phyloP scores from a whole-genome alignment of 1,284 basidiomycete genomes.

The Moesziomyces aphidis region DNA sequence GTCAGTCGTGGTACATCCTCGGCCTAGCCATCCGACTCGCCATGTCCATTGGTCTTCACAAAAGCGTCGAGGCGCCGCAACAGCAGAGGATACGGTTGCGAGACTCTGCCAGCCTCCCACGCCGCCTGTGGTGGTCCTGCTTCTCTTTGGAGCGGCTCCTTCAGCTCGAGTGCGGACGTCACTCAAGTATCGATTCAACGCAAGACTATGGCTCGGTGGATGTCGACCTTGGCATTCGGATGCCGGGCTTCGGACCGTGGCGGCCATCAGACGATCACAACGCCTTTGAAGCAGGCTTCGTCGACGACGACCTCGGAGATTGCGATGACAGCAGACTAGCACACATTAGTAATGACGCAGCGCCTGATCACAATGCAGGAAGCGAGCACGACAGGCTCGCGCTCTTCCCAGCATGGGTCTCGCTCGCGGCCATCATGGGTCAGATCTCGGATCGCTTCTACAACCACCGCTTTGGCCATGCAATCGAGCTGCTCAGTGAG shows the following conservation, averaged over 20 bases:
- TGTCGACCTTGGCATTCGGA: not conserved
- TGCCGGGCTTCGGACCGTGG: not conserved
- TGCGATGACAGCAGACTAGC: not conserved
- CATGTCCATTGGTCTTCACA: slow-evolving; percentile 15
- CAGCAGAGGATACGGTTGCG: not conserved
- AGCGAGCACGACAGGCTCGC: not conserved
- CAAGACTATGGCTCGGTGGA: slow-evolving; percentile 3
- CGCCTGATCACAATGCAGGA: not conserved
- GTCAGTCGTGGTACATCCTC: slow-evolving; percentile 13
- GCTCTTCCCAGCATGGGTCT: slow-evolving; percentile 12
- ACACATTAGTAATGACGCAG: not conserved
- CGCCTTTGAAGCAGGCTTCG: not conserved
- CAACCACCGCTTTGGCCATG: slow-evolving; percentile 15
- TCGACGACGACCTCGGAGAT: not conserved
- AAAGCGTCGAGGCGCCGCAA: slow-evolving; percentile 3
- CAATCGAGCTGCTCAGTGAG: slow-evolving; percentile 12
- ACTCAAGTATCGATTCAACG: slow-evolving; percentile 6
- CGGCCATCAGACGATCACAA: not conserved
- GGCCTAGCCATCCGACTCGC: slow-evolving; percentile 13
- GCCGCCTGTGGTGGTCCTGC: slow-evolving; percentile 16
- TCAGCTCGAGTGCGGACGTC: slow-evolving; percentile 15
- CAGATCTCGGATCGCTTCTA: slow-evolving; percentile 18
- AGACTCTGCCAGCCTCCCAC: not conserved
- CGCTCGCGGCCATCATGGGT: slow-evolving; percentile 15
- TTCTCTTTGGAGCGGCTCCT: slow-evolving; percentile 11